These are phyloP conservation scores for Saksenaea oblongispora DNA, from an alignment of 371 early-diverging fungal genomes.

Conservation along the genomic window DNA sequence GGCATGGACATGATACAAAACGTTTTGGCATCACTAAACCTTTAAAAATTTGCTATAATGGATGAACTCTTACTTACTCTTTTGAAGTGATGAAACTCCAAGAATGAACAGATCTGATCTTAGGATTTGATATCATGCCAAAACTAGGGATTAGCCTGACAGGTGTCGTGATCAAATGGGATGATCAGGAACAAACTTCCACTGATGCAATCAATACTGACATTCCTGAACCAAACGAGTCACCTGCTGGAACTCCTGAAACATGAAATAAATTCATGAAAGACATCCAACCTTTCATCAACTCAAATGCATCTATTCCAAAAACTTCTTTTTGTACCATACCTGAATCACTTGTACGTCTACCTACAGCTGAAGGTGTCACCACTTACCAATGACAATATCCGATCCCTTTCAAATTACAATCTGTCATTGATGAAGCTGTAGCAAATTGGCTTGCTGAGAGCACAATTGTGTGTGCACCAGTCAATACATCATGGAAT, in stretches of 20 bases:
- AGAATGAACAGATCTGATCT: not conserved
- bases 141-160: conserved; percentile 10
- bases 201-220: not conserved
- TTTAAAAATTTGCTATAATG: not conserved
- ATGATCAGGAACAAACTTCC: not conserved
- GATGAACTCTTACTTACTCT: not conserved
- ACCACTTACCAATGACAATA: conserved; percentile 13
- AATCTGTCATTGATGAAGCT: conserved; percentile 1
- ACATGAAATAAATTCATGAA: conserved; percentile 10
- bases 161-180: conserved; percentile 6
- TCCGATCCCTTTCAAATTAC: conserved; percentile 2
- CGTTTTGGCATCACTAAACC: not conserved
- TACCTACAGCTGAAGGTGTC: conserved; percentile 5
- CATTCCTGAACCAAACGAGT: conserved; percentile 15
- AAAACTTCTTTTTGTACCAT: conserved; percentile 18
- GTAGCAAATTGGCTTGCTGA: conserved; percentile 9
- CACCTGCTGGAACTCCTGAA: conserved; percentile 13
- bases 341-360: conserved; percentile 11
- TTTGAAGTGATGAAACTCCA: conserved; percentile 8
- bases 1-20: not conserved
- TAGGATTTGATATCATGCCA: conserved; percentile 1
- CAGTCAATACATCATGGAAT: conserved; percentile 14
- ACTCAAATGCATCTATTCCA: conserved; percentile 11
- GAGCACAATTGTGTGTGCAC: conserved; percentile 4
- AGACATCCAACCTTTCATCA: conserved; percentile 5